A percentile compares a stretch with the other conserved stretches of the same genome.
phyloP scores from a whole-genome alignment of 148 eudicot species.

The Hydrangea macrophylla region DNA sequence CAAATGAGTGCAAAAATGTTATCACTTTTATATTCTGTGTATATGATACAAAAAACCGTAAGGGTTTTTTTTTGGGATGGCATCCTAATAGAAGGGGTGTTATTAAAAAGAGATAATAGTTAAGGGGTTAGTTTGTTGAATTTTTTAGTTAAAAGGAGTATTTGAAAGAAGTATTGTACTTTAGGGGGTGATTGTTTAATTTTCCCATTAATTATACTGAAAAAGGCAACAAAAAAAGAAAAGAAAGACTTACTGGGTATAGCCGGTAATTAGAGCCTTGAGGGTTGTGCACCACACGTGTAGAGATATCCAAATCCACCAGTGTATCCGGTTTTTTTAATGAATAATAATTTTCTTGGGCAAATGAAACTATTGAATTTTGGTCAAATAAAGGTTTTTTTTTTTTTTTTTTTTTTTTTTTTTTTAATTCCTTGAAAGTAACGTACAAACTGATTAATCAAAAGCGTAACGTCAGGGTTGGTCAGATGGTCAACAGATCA shows the following conservation, averaged over 20 bases:
- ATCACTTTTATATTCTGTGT: no score
- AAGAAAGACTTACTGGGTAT: conserved; percentile 15
- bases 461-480: conserved; percentile 14
- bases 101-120: no score
- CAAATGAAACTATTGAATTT: not conserved
- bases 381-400: not conserved
- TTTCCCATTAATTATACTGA: no score
- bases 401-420: no score
- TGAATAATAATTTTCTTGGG: not conserved
- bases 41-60: no score
- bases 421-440: not conserved
- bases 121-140: no score
- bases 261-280: conserved; percentile 29
- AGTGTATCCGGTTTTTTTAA: conserved; percentile 16
- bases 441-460: not conserved
- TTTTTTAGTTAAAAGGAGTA: no score
- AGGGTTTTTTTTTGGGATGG: no score
- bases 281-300: conserved; percentile 46
- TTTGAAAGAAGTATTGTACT: no score
- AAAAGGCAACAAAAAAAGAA: not conserved
- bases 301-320: conserved; percentile 24
- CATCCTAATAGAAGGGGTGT: no score
- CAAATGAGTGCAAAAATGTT: no score
- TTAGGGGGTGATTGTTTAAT: no score
- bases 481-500: conserved; percentile 35